A percentile compares a stretch with the other conserved stretches of the same genome.
phyloP scores from a whole-genome alignment of 805 yeast genomes.

The Candida bentonensis region DNA sequence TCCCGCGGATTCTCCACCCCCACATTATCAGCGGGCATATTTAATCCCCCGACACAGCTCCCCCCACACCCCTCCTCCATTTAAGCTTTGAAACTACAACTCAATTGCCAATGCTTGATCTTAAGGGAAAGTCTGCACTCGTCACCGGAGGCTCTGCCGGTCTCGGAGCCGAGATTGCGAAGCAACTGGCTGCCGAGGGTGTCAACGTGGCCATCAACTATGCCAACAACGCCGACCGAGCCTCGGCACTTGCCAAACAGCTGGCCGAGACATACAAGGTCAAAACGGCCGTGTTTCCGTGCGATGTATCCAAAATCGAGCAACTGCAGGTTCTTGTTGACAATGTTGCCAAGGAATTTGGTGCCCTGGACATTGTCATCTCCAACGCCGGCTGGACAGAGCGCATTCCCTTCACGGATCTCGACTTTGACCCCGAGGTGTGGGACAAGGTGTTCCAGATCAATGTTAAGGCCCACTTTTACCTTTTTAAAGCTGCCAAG shows the following conservation, averaged over 20 bases:
- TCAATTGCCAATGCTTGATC: slow-evolving; percentile 8
- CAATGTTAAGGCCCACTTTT: slow-evolving; percentile 18
- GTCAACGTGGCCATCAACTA: slow-evolving; percentile 47
- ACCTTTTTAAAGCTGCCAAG: slow-evolving; percentile 20
- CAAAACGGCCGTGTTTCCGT: slow-evolving; percentile 14
- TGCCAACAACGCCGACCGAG: slow-evolving; percentile 19
- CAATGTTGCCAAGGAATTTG: slow-evolving; percentile 17
- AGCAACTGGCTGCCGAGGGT: slow-evolving; percentile 74
- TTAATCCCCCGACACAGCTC: too few species aligned
- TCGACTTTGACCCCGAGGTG: slow-evolving; percentile 21
- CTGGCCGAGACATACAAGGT: slow-evolving; percentile 8
- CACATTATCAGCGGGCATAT: too few species aligned
- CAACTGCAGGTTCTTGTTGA: slow-evolving; percentile 15
- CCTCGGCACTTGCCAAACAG: slow-evolving; percentile 15
- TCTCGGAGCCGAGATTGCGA: slow-evolving; percentile 82
- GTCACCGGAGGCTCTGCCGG: slow-evolving; percentile 97
- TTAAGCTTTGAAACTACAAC: too few species aligned
- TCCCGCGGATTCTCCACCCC: too few species aligned
- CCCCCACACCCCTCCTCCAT: too few species aligned
- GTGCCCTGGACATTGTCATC: slow-evolving; percentile 23
- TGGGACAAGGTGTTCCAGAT: slow-evolving; percentile 12
- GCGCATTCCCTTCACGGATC: slow-evolving; percentile 19
- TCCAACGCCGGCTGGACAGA: slow-evolving; percentile 29
- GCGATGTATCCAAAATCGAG: slow-evolving; percentile 17
- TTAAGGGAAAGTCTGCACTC: slow-evolving; percentile 40